Conservation (phyloP, 108 stramenopile species). For the Cyclostephanos invisitatus region DNA sequence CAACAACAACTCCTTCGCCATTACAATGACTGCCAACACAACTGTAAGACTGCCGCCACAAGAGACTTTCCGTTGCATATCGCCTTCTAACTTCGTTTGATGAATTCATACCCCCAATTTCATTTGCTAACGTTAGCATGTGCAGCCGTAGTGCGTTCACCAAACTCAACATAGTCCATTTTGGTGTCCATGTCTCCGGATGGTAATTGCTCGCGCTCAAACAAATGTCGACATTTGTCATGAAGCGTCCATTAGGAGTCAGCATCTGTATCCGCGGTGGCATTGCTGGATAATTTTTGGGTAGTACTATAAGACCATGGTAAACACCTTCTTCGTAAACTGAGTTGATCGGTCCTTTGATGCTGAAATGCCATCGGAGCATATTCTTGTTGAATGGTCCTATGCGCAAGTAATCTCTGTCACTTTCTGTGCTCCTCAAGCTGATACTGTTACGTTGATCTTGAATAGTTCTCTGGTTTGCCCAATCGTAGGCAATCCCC, state of each 20-base stretch:
- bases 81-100: conserved; percentile 42
- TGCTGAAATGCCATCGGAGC: conserved; percentile 88
- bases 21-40: neutral
- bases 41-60: conserved; percentile 36
- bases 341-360: conserved; percentile 67
- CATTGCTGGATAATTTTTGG: conserved; percentile 81
- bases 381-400: conserved; percentile 79
- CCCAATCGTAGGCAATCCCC: conserved; percentile 89
- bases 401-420: conserved; percentile 53
- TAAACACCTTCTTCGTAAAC: conserved; percentile 80
- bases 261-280: conserved; percentile 87
- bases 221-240: conserved; percentile 74
- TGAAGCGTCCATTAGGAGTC: conserved; percentile 86
- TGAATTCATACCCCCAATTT: conserved; percentile 79
- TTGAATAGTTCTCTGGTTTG: conserved; percentile 37
- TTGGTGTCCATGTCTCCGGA: conserved; percentile 88
- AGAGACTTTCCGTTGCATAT: conserved; percentile 55
- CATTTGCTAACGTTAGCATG: conserved; percentile 78
- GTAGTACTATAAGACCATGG: conserved; percentile 82
- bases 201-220: conserved; percentile 84
- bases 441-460: conserved; percentile 15
- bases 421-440: neutral
- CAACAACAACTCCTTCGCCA: conserved; percentile 32
- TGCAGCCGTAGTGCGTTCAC: conserved; percentile 77
- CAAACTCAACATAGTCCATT: conserved; percentile 75